phyloP scores from a whole-genome alignment of 352 stramenopile species.

The Phytophthora foliorum region DNA sequence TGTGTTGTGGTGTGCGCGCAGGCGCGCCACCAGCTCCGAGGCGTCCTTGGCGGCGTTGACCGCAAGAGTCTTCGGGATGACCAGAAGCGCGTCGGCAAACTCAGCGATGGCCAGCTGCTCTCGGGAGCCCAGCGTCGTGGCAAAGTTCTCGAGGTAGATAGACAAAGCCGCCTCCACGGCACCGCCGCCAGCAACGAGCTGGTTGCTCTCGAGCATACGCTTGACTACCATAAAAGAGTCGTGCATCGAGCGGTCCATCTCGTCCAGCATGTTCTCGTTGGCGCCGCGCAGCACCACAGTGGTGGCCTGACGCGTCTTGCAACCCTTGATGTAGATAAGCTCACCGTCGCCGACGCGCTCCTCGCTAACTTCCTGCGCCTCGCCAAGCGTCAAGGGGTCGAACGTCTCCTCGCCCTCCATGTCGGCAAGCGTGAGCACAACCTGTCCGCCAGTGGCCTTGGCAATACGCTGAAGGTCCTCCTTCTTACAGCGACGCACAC shows the following conservation, averaged over 20 bases:
- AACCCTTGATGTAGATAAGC: slow-evolving; percentile 99
- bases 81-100: slow-evolving; percentile 98
- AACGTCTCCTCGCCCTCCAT: slow-evolving; percentile 99
- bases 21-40: slow-evolving; percentile 98
- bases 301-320: slow-evolving; percentile 93
- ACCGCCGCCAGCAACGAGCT: slow-evolving; percentile 97
- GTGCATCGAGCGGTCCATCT: slow-evolving; percentile 99
- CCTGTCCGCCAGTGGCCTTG: slow-evolving; percentile 97
- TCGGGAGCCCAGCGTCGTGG: slow-evolving; percentile 95
- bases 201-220: slow-evolving; percentile 99
- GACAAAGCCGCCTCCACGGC: slow-evolving; percentile 98
- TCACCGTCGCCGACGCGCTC: slow-evolving; percentile 98
- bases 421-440: slow-evolving; percentile 98
- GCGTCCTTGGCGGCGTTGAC: slow-evolving; percentile 99
- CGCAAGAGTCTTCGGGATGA: slow-evolving; percentile 99
- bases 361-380: slow-evolving; percentile 95
- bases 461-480: slow-evolving; percentile 99
- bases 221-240: slow-evolving; percentile 99
- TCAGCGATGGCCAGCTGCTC: slow-evolving; percentile 99
- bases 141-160: slow-evolving; percentile 99
- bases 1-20: slow-evolving; percentile 97
- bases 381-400: slow-evolving; percentile 93
- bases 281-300: slow-evolving; percentile 98
- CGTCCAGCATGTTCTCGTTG: slow-evolving; percentile 99
- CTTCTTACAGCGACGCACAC: slow-evolving; percentile 97